Percentiles rank a stretch among this genome's conserved stretches.
These are phyloP conservation scores for Ogataea degrootiae DNA, from an alignment of 805 yeast species.

Conservation along the genomic window DNA sequence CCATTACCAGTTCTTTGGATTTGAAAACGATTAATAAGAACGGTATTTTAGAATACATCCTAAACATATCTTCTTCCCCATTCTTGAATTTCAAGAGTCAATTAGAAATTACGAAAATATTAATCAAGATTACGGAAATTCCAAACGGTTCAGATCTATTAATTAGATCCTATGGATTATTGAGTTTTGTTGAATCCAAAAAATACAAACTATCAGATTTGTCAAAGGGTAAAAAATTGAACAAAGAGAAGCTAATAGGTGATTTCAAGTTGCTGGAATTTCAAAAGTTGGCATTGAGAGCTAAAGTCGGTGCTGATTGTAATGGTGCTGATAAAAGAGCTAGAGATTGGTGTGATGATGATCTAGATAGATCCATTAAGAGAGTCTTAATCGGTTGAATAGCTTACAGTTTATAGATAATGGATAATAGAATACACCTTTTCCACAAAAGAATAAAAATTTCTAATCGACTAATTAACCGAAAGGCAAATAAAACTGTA, in stretches of 20 bases:
- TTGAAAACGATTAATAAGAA: slow-evolving; percentile 45
- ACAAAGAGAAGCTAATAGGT: slow-evolving; percentile 12
- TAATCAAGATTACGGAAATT: slow-evolving; percentile 45
- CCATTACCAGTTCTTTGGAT: slow-evolving; percentile 47
- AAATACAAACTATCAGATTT: slow-evolving; percentile 1
- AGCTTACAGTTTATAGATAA: no score
- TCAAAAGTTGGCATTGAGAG: slow-evolving; percentile 42
- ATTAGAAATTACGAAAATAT: slow-evolving; percentile 35
- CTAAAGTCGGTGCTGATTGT: slow-evolving; percentile 35
- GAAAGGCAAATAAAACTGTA: no score
- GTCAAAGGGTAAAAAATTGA: slow-evolving; percentile 8
- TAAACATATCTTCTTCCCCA: slow-evolving; percentile 52
- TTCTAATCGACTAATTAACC: no score
- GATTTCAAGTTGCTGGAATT: slow-evolving; percentile 37
- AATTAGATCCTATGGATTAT: slow-evolving; percentile 51
- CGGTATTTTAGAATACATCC: slow-evolving; percentile 63
- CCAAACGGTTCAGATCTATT: slow-evolving; percentile 56
- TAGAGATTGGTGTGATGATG: slow-evolving; percentile 56
- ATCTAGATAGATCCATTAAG: slow-evolving; percentile 42
- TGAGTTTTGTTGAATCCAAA: slow-evolving; percentile 35
- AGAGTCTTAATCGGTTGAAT: slow-evolving; percentile 26
- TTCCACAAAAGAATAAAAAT: no score
- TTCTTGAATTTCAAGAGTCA: slow-evolving; percentile 38
- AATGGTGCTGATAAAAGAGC: slow-evolving; percentile 46
- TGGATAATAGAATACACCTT: no score